Conservation (phyloP, 805 yeast genomes). For the Metschnikowia lochheadii region DNA sequence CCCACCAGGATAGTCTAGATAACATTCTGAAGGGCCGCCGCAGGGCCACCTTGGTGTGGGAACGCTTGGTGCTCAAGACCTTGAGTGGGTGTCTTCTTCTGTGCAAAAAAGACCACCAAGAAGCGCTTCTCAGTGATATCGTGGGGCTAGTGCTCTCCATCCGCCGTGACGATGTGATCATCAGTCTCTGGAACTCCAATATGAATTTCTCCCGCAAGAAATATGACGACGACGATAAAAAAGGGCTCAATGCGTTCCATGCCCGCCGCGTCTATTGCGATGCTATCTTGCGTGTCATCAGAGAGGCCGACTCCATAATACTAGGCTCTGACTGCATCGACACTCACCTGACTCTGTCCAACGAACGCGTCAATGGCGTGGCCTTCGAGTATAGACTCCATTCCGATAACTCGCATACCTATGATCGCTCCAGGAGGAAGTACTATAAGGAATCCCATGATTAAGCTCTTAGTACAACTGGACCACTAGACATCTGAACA, state of each 20-base stretch:
- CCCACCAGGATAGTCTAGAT: slow-evolving; percentile 17
- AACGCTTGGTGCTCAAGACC: slow-evolving; percentile 48
- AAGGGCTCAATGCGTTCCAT: slow-evolving; percentile 39
- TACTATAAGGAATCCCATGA: slow-evolving; percentile 8
- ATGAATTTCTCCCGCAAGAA: slow-evolving; percentile 28
- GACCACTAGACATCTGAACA: no score
- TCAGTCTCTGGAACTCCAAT: slow-evolving; percentile 61
- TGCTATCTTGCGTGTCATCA: slow-evolving; percentile 40
- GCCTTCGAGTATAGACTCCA: slow-evolving; percentile 46
- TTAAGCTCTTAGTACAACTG: background rate
- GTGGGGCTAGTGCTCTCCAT: slow-evolving; percentile 58
- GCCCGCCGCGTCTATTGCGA: slow-evolving; percentile 46
- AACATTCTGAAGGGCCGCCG: slow-evolving; percentile 24
- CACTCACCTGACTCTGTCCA: slow-evolving; percentile 31
- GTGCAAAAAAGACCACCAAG: slow-evolving; percentile 31
- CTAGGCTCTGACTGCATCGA: slow-evolving; percentile 33
- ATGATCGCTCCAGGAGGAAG: slow-evolving; percentile 14
- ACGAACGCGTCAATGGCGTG: slow-evolving; percentile 43
- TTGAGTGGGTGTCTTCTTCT: slow-evolving; percentile 49
- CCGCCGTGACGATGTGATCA: slow-evolving; percentile 55
- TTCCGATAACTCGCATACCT: slow-evolving; percentile 27
- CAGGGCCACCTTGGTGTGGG: slow-evolving; percentile 48
- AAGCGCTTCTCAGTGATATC: slow-evolving; percentile 45
- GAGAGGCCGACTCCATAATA: slow-evolving; percentile 45
- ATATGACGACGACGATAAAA: slow-evolving; percentile 21